Evolutionary conservation across 306 rosid species (phyloP), one percentile per base, ranked within the genome.

Genomic region (Cotoneaster glaucophyllus): DNA sequence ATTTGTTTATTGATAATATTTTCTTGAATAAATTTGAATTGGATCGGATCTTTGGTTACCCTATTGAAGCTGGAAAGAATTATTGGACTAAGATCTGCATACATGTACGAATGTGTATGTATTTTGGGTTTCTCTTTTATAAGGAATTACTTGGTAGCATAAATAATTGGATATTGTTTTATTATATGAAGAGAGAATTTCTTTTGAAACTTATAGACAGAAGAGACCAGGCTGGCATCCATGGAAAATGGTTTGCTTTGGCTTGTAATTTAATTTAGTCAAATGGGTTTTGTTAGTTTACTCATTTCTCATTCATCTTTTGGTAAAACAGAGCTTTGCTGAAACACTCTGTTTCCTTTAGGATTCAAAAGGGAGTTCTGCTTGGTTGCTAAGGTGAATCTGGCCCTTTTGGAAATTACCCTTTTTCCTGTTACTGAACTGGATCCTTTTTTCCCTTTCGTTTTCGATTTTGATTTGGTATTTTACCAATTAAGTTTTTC

Each of bases 331-430:
- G 25, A 19, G 61, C 81, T 71, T 78, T 77, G 87, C 87, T 88
- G 84, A 24, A 76, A 56, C 45, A 79, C 54, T 15, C 65, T 81
- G n/a, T 12, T 11, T 41, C 59, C 67, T 34, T 45, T 21, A 25
- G 21, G 65, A 62, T 28, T 69, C 70, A 68, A 72, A 70, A 71
- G 74, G 13, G 76, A 74, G 76, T 79, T 85, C 82, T 74, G 76
- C 92, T 87, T 85, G 52, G 41, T 63, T 82, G 64, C 70, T 76
- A 88, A 81, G 88, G 82, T 79, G 70, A 31, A 56, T 57, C 76
- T 79, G 22, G 21, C 52, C 53, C 45, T 59, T 74, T 76, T 44
- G 62, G 66, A 61, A 34, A 37, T 32, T 44, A 58, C 67, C 58
- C 78, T 41, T 71, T 71, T 69, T 57, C 39, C 22, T 31, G 43